phyloP scores from a whole-genome alignment of 2,329 filamentous ascomycete genomes.

The Rutstroemia sp. region DNA sequence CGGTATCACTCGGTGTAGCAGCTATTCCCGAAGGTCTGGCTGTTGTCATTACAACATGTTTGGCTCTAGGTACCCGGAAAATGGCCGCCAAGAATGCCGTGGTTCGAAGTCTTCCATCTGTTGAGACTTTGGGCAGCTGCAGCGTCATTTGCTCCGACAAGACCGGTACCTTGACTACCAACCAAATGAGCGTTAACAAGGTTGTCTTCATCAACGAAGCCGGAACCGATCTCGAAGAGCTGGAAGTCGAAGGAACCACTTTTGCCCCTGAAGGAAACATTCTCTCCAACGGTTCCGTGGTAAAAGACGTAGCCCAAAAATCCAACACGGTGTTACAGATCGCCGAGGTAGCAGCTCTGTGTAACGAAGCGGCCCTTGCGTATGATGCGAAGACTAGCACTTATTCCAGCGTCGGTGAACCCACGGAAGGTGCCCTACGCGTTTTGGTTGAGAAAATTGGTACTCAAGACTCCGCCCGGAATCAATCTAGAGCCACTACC shows the following conservation, averaged over 20 bases:
- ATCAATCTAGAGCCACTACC: slow-evolving; percentile 41
- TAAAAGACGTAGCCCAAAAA: slow-evolving; percentile 60
- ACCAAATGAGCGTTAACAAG: slow-evolving; percentile 98
- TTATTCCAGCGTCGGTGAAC: slow-evolving; percentile 83
- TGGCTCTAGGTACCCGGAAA: slow-evolving; percentile 91
- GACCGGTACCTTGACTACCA: slow-evolving; percentile 95
- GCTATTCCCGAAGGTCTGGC: slow-evolving; percentile 96
- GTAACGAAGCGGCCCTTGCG: slow-evolving; percentile 80
- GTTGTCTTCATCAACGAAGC: slow-evolving; percentile 73
- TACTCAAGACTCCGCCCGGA: slow-evolving; percentile 46
- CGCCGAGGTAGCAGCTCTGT: slow-evolving; percentile 63
- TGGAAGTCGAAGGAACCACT: slow-evolving; percentile 87
- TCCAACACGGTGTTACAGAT: slow-evolving; percentile 78
- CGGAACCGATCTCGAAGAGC: slow-evolving; percentile 70
- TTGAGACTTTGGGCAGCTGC: slow-evolving; percentile 97
- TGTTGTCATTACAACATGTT: slow-evolving; percentile 97
- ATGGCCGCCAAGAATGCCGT: slow-evolving; percentile 99
- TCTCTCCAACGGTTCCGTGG: slow-evolving; percentile 56
- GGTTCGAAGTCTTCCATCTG: slow-evolving; percentile 89
- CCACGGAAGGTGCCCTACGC: slow-evolving; percentile 88
- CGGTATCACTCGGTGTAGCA: slow-evolving; percentile 93
- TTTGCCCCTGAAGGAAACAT: slow-evolving; percentile 79
- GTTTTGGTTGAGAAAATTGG: slow-evolving; percentile 93
- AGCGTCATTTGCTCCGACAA: slow-evolving; percentile 99
- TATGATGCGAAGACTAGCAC: slow-evolving; percentile 69